phyloP scores from a whole-genome alignment of 2,329 filamentous ascomycete species.

The Fusarium lateritium region DNA sequence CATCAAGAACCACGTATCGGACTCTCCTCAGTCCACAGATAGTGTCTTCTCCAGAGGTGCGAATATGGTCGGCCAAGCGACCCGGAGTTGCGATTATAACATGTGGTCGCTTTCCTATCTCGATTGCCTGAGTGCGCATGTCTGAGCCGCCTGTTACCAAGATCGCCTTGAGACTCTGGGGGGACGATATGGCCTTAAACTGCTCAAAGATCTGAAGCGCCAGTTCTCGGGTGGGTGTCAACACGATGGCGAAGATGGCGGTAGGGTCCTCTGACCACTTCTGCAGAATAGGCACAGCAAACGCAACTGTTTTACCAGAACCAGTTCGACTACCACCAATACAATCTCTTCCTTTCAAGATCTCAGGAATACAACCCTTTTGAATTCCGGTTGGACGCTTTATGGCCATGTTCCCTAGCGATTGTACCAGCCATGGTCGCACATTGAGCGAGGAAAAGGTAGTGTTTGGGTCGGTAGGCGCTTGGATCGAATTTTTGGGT shows the following conservation, averaged over 20 bases:
- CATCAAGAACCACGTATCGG: conserved; percentile 91
- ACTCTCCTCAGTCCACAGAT: conserved; percentile 84
- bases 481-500: conserved; percentile 59
- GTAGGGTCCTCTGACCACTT: conserved; percentile 93
- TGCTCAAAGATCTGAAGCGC: conserved; percentile 98
- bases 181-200: conserved; percentile 90
- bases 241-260: conserved; percentile 88
- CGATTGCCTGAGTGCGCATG: conserved; percentile 91
- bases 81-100: conserved; percentile 96
- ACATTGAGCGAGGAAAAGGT: conserved; percentile 82
- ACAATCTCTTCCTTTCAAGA: conserved; percentile 90
- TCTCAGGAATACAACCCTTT: conserved; percentile 91
- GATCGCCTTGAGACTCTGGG: conserved; percentile 87
- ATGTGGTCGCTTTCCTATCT: conserved; percentile 85
- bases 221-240: conserved; percentile 93
- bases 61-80: conserved; percentile 92
- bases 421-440: conserved; percentile 88
- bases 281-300: conserved; percentile 94
- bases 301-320: conserved; percentile 97
- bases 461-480: conserved; percentile 69
- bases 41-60: conserved; percentile 91
- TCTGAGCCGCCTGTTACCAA: conserved; percentile 95
- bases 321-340: conserved; percentile 96
- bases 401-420: conserved; percentile 83
- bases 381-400: conserved; percentile 93